Conservation (phyloP, 768 basidiomycete species). For the Mycena vulgaris region DNA sequence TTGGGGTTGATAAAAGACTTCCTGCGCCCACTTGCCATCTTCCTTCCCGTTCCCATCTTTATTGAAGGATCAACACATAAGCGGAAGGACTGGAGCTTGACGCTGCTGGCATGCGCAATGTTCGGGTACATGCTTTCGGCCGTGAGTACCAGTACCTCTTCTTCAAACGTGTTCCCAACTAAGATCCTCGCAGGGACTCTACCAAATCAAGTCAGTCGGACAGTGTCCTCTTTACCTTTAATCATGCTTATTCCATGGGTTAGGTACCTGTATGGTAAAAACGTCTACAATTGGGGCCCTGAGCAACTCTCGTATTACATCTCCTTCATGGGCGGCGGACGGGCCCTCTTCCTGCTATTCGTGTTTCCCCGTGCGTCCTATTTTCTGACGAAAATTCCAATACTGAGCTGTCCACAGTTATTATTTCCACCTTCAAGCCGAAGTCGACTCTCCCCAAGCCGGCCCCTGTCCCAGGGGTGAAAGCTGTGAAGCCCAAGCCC, state of each 20-base stretch:
- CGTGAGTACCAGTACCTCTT: constrained; percentile 62
- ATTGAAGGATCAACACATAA: constrained; percentile 56
- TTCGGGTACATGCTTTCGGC: constrained; percentile 77
- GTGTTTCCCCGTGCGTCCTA: constrained; percentile 54
- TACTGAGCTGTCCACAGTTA: constrained; percentile 53
- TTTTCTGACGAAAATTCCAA: neutral
- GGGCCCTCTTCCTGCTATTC: constrained; percentile 75
- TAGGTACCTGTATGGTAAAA: constrained; percentile 84
- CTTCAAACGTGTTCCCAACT: constrained; percentile 3
- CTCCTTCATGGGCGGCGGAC: constrained; percentile 72
- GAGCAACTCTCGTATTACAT: constrained; percentile 86
- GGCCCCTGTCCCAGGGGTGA: constrained; percentile 10
- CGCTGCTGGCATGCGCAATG: constrained; percentile 73
- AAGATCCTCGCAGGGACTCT: constrained; percentile 67
- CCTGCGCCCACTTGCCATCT: constrained; percentile 76
- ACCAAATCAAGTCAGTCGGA: constrained; percentile 72
- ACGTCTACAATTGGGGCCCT: constrained; percentile 80
- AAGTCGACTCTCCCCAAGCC: constrained; percentile 29
- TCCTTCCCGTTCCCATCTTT: constrained; percentile 71
- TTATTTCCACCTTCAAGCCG: constrained; percentile 75
- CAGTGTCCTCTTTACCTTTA: too few relatives aligned
- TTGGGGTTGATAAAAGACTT: constrained; percentile 55
- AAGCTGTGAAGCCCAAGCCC: constrained; percentile 55
- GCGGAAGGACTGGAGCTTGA: constrained; percentile 86
- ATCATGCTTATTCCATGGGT: too few relatives aligned